A percentile compares a stretch with the other conserved stretches of the same genome.
Conservation (phyloP, 176 grass and related monocot species). For the Musa troglodytarum region DNA sequence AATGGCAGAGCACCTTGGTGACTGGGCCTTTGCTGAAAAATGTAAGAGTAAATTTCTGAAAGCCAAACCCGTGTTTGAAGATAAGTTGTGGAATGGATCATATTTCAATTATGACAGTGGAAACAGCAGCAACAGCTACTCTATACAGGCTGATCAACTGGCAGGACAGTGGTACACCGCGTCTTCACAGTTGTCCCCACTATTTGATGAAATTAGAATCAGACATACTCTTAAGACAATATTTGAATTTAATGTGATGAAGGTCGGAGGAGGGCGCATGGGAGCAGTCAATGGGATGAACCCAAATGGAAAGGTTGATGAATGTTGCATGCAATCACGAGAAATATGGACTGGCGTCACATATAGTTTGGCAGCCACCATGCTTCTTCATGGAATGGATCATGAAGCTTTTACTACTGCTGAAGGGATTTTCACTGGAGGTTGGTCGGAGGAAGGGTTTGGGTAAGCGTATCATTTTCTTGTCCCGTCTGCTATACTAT, state of each 20-base stretch:
- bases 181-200: conserved; percentile 51
- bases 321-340: conserved; percentile 80
- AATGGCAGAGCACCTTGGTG: conserved; percentile 62
- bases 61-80: conserved; percentile 70
- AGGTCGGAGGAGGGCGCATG: conserved; percentile 84
- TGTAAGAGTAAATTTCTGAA: conserved; percentile 65
- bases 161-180: conserved; percentile 90
- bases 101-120: conserved; percentile 93
- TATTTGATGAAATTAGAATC: conserved; percentile 75
- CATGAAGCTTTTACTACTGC: conserved; percentile 72
- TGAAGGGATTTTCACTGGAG: conserved; percentile 72
- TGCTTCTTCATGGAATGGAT: conserved; percentile 85
- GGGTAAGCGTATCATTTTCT: conserved; percentile 37
- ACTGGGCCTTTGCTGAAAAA: conserved; percentile 58
- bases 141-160: conserved; percentile 89
- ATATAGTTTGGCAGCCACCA: conserved; percentile 68
- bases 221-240: conserved; percentile 73
- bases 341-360: conserved; percentile 98
- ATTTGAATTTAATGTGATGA: conserved; percentile 95
- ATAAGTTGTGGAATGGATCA: conserved; percentile 81
- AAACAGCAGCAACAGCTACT: conserved; percentile 47
- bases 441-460: conserved; percentile 89
- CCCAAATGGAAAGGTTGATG: conserved; percentile 81
- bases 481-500: too few relatives aligned
- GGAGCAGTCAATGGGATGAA: conserved; percentile 87